Conservation (phyloP, 805 yeast genomes). For the Kuraishia capsulata region DNA sequence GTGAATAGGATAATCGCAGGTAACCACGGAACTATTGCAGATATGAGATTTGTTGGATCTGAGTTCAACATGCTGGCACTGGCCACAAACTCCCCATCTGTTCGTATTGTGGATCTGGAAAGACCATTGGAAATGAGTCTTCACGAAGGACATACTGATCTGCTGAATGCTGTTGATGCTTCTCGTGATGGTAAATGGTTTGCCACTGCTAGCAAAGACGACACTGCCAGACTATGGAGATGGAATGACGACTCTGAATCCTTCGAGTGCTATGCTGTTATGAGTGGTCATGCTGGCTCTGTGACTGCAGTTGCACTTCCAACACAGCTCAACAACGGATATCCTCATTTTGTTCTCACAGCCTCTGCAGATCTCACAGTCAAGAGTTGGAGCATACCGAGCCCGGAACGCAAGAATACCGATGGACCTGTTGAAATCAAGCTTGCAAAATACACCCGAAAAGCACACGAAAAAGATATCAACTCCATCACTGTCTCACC, state of each 20-base stretch:
- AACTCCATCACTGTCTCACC: conserved; percentile 88
- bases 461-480: conserved; percentile 96
- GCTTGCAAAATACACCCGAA: conserved; percentile 77
- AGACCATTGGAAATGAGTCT: conserved; percentile 52
- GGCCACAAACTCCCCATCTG: conserved; percentile 89
- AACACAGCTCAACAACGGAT: conserved; percentile 22
- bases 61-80: conserved; percentile 51
- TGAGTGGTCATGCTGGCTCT: conserved; percentile 81
- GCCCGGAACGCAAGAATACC: no score
- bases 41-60: conserved; percentile 71
- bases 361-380: conserved; percentile 81
- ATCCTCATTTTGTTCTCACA: conserved; percentile 68
- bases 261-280: conserved; percentile 46
- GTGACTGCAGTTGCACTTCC: conserved; percentile 79
- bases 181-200: conserved; percentile 82
- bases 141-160: conserved; percentile 77
- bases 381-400: conserved; percentile 78
- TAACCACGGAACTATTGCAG: conserved; percentile 93
- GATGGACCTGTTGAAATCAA: conserved; percentile 29
- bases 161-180: conserved; percentile 72
- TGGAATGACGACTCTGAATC: conserved; percentile 32
- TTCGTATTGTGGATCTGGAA: conserved; percentile 60
- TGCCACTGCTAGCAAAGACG: conserved; percentile 87
- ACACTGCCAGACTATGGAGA: conserved; percentile 77
- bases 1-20: conserved; percentile 64